Percentiles rank a stretch among this genome's conserved stretches.
Conservation (phyloP, 768 basidiomycete genomes). For the Auricularia heimuer region DNA sequence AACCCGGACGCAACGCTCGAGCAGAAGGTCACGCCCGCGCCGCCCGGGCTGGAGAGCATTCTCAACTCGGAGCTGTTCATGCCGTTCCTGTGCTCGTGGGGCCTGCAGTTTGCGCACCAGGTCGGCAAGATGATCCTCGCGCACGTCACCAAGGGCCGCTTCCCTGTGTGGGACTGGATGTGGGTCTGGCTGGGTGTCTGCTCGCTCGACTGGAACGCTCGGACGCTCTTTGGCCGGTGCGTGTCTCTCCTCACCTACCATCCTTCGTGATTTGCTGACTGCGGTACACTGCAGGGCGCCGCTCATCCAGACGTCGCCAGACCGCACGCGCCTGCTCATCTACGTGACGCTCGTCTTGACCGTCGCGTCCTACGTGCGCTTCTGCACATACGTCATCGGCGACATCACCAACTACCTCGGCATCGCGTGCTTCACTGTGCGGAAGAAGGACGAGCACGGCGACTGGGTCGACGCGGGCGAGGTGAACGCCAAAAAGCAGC, state of each 20-base stretch:
- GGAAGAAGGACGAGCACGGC: constrained; percentile 67
- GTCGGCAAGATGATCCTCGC: constrained; percentile 90
- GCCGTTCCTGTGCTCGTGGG: constrained; percentile 89
- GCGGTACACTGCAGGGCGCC: constrained; percentile 36
- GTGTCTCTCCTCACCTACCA: constrained; percentile 16
- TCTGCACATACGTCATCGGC: constrained; percentile 71
- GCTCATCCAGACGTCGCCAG: constrained; percentile 60
- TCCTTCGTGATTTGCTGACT: not conserved
- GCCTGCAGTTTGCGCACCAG: constrained; percentile 81
- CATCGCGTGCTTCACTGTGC: constrained; percentile 89
- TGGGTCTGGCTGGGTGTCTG: constrained; percentile 76
- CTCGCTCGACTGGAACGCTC: constrained; percentile 75
- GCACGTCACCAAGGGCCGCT: constrained; percentile 74
- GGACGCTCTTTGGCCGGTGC: constrained; percentile 55
- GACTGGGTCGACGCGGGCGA: constrained; percentile 39
- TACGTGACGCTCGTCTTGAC: constrained; percentile 60
- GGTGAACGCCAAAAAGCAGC: constrained; percentile 9
- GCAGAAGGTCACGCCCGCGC: constrained; percentile 25
- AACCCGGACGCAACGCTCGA: not conserved
- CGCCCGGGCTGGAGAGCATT: constrained; percentile 52
- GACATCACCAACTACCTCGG: constrained; percentile 89
- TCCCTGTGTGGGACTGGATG: constrained; percentile 82
- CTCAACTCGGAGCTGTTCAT: constrained; percentile 69
- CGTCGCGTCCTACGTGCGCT: constrained; percentile 60
- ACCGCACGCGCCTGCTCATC: constrained; percentile 60